These are phyloP conservation scores for Aspergillus sclerotioniger DNA, from an alignment of 495 filamentous ascomycete genomes.

Conservation along the genomic window DNA sequence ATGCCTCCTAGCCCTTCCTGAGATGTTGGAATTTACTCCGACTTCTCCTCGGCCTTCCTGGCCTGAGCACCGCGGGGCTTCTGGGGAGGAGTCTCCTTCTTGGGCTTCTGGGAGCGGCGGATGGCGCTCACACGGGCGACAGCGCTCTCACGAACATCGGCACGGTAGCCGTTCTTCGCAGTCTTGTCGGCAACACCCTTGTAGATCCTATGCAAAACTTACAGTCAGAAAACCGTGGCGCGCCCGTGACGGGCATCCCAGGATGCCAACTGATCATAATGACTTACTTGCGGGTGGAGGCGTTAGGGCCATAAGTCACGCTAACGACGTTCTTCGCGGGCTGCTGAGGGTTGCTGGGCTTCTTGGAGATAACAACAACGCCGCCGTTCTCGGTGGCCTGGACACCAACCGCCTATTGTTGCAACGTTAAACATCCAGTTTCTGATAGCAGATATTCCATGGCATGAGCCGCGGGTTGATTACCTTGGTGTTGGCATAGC, in stretches of 20 bases:
- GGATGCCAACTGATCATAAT: neutral
- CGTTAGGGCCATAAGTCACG: constrained; percentile 65
- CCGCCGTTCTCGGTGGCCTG: constrained; percentile 63
- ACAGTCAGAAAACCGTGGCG: constrained; percentile 20
- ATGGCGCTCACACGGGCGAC: constrained; percentile 87
- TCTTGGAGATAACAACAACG: constrained; percentile 80
- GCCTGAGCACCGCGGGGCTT: constrained; percentile 84
- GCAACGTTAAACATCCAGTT: constrained; percentile 6
- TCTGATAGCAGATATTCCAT: constrained; percentile 3
- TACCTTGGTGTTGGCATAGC: constrained; percentile 93
- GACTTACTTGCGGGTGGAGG: constrained; percentile 74
- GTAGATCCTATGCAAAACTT: constrained; percentile 65
- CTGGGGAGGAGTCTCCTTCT: constrained; percentile 68
- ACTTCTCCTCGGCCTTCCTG: constrained; percentile 64
- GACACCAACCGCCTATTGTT: constrained; percentile 75
- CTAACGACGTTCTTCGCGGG: constrained; percentile 61
- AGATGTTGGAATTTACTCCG: constrained; percentile 35
- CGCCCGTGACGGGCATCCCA: neutral
- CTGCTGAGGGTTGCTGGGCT: constrained; percentile 62
- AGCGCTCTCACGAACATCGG: constrained; percentile 82
- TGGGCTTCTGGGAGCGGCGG: constrained; percentile 70
- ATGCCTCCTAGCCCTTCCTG: constrained; percentile 11
- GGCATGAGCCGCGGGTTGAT: constrained; percentile 16
- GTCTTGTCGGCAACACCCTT: constrained; percentile 74
- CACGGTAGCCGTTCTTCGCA: constrained; percentile 79